Percentiles rank a stretch among this genome's conserved stretches.
Evolutionary conservation across 163 green algal species (phyloP).

Genomic region (Chloroidium sp.): DNA sequence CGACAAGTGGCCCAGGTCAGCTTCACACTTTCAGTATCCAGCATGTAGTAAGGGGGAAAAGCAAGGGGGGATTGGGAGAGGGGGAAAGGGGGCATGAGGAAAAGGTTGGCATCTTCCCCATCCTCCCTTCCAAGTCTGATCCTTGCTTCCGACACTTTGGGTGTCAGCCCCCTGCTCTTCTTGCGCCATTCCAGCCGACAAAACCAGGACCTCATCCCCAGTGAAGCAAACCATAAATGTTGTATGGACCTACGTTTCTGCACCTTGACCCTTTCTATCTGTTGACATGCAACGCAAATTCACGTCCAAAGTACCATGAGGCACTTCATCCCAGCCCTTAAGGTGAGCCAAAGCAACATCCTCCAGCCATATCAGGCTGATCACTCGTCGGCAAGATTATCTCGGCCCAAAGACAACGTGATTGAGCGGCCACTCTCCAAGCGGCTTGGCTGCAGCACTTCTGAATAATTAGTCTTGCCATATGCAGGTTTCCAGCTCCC

Average conservation of each 20-base stretch:
- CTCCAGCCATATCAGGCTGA: not conserved
- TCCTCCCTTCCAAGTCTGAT: not conserved
- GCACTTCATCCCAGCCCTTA: too few species aligned
- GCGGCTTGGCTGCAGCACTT: too few species aligned
- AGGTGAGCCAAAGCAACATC: not conserved
- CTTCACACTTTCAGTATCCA: not conserved
- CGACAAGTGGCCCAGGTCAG: slow-evolving; percentile 66
- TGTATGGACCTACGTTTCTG: too few species aligned
- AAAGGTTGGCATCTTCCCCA: too few species aligned
- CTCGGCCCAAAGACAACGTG: not conserved
- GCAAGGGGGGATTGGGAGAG: too few species aligned
- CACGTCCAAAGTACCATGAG: too few species aligned
- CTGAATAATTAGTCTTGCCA: too few species aligned
- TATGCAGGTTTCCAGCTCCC: slow-evolving; percentile 13
- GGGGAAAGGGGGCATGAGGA: too few species aligned
- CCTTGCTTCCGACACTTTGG: not conserved
- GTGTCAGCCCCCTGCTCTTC: not conserved
- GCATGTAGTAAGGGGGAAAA: not conserved
- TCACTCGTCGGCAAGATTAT: not conserved
- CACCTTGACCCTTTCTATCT: too few species aligned
- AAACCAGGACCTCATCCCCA: not conserved
- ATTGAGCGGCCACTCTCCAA: not conserved
- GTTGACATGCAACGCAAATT: too few species aligned
- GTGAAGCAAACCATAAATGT: too few species aligned
- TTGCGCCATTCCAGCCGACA: not conserved